A percentile compares a stretch with the other conserved stretches of the same genome.
Conservation (phyloP, 345 rosid species). For the Hirschfeldia incana region DNA sequence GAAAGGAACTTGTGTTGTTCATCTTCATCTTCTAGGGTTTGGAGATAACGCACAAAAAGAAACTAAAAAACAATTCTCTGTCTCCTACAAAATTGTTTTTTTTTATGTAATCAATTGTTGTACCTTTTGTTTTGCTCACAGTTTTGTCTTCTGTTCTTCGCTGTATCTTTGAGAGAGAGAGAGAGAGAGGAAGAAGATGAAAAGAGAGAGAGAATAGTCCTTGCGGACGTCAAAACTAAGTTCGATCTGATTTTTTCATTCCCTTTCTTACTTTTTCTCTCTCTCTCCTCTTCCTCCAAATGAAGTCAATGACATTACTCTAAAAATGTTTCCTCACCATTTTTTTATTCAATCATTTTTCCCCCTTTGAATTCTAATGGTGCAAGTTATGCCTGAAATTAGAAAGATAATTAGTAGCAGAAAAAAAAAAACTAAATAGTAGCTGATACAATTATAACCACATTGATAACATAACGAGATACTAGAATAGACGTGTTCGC, state of each 20-base stretch:
- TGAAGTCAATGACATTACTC: slow-evolving; percentile 53
- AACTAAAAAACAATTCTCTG: slow-evolving; percentile 27
- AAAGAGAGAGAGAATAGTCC: slow-evolving; percentile 48
- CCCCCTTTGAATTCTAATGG: background rate
- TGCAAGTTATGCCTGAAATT: background rate
- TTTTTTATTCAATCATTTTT: background rate
- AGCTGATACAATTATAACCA: no score
- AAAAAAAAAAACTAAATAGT: no score
- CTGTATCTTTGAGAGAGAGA: slow-evolving; percentile 49
- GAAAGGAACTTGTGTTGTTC: background rate
- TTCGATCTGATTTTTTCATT: slow-evolving; percentile 68
- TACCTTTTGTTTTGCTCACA: slow-evolving; percentile 29
- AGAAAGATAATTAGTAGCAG: no score
- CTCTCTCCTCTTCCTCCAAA: slow-evolving; percentile 37
- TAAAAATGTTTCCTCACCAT: background rate
- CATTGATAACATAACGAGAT: no score
- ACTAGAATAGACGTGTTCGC: no score
- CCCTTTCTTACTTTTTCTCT: slow-evolving; percentile 42
- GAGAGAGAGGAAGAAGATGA: slow-evolving; percentile 25
- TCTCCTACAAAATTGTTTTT: slow-evolving; percentile 27
- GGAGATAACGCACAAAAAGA: slow-evolving; percentile 26
- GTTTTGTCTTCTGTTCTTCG: slow-evolving; percentile 57
- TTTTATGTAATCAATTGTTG: background rate
- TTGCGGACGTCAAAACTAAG: slow-evolving; percentile 95
- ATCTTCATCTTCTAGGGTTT: slow-evolving; percentile 43